These are phyloP conservation scores for Pythium grandisporangium DNA, from an alignment of 352 stramenopile genomes.

Conservation along the genomic window DNA sequence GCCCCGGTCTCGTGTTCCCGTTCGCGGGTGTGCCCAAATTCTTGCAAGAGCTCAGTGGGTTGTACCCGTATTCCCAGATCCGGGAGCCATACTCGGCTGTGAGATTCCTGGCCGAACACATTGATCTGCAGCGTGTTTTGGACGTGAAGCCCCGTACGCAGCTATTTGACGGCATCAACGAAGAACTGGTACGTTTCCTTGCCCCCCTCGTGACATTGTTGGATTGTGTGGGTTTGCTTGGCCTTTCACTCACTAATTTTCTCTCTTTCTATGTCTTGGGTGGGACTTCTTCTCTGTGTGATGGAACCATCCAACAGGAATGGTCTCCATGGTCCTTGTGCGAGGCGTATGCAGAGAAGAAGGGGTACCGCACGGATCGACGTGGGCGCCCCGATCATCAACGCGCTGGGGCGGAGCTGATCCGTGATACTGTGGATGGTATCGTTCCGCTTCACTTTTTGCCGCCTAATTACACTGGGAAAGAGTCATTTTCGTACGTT, in stretches of 20 bases:
- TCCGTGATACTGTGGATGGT: conserved; percentile 73
- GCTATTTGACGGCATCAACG: conserved; percentile 65
- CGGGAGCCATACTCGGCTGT: conserved; percentile 84
- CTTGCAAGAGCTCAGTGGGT: conserved; percentile 71
- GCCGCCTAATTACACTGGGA: conserved; percentile 59
- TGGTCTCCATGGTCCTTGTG: conserved; percentile 80
- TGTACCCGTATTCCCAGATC: conserved; percentile 85
- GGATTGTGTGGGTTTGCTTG: too few relatives aligned
- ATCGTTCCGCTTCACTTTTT: conserved; percentile 79
- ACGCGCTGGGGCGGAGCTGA: conserved; percentile 67
- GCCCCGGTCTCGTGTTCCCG: conserved; percentile 78
- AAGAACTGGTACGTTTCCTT: conserved; percentile 63
- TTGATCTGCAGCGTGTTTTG: conserved; percentile 59
- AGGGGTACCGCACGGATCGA: conserved; percentile 71
- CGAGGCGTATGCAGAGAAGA: conserved; percentile 79
- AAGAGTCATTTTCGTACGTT: conserved; percentile 25
- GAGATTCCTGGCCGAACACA: conserved; percentile 74
- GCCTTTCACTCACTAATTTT: too few relatives aligned
- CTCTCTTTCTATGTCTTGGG: too few relatives aligned
- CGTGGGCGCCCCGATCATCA: conserved; percentile 74
- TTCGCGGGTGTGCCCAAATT: conserved; percentile 76
- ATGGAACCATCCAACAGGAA: too few relatives aligned
- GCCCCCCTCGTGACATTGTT: too few relatives aligned
- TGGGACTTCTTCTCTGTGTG: too few relatives aligned
- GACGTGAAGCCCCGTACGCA: conserved; percentile 64